Conservation (phyloP, 1,284 basidiomycete species). For the Sporisorium scitamineum region DNA sequence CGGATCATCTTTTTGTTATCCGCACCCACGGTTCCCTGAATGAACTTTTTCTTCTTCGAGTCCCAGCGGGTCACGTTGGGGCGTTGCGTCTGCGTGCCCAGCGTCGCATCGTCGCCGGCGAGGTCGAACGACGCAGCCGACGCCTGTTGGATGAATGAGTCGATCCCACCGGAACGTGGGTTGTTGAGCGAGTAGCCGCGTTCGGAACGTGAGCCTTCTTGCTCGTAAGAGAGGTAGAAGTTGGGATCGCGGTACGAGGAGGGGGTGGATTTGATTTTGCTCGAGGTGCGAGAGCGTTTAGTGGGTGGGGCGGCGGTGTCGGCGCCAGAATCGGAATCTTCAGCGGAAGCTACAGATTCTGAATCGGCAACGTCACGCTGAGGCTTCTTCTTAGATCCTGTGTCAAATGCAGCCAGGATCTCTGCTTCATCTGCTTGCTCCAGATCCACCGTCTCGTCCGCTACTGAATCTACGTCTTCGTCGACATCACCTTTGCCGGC, state of each 20-base stretch:
- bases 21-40: constrained; percentile 84
- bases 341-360: constrained; percentile 71
- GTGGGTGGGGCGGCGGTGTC: constrained; percentile 58
- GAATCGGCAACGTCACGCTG: not conserved
- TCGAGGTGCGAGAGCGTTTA: constrained; percentile 23
- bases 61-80: constrained; percentile 82
- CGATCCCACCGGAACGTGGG: constrained; percentile 72
- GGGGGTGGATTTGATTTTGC: constrained; percentile 13
- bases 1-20: constrained; percentile 95
- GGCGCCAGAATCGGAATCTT: constrained; percentile 71
- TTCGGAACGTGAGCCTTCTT: constrained; percentile 85
- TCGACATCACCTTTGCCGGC: constrained; percentile 59
- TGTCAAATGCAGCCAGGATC: constrained; percentile 53
- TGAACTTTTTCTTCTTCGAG: constrained; percentile 94
- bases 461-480: constrained; percentile 53
- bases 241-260: constrained; percentile 80
- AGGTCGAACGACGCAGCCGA: constrained; percentile 84
- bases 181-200: constrained; percentile 74
- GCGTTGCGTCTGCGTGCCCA: constrained; percentile 64
- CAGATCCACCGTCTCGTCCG: constrained; percentile 70
- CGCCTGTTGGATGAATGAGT: constrained; percentile 88
- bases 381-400: constrained; percentile 11
- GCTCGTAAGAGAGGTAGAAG: constrained; percentile 92
- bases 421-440: constrained; percentile 74
- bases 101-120: constrained; percentile 76